Base-by-base conservation (phyloP, 139 green algal species). In the Chlamydomonas schloesseri region DNA sequence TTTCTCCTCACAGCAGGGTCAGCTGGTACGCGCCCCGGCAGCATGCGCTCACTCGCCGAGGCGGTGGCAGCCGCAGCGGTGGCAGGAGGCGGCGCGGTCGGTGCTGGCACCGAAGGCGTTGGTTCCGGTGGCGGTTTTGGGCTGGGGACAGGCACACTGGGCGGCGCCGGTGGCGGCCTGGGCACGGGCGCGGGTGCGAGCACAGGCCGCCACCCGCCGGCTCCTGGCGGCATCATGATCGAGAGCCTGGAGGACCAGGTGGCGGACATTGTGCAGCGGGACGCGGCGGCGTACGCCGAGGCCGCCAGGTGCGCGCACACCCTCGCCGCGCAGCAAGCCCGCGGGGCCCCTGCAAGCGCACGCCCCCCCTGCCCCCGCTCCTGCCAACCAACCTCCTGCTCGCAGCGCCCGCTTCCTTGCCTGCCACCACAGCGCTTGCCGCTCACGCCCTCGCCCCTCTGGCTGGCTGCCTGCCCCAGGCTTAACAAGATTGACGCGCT, bases 401-500 rank as follows among this genome's bases (percentile, higher is more conserved):
- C n/a, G n/a, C n/a, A n/a, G n/a, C n/a, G n/a, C n/a, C n/a, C n/a
- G n/a, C n/a, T n/a, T n/a, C n/a, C 21, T 18, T n/a, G 18, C 33
- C 8, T 50, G 68, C 68, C 17, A 55, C 24, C 37, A 18, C 37
- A 10, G n/a, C n/a, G n/a, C n/a, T n/a, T n/a, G n/a, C n/a, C n/a
- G n/a, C n/a, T n/a, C n/a, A n/a, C n/a, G n/a, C n/a, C n/a, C n/a
- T n/a, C n/a, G n/a, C n/a, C n/a, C n/a, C n/a, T n/a, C n/a, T n/a
- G n/a, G n/a, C n/a, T n/a, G n/a, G n/a, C n/a, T n/a, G n/a, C n/a
- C 13, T 13, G 15, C 33, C 17, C 31, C 62, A 88, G 83, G 83
- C 36, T 88, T n/a, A 70, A 46, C 6, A 83, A 88, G 72, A n/a
- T 88, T 0, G 72, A 88, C 34, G 17, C 13, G 18, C 46, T 88